Conservation (phyloP, 768 basidiomycete genomes). For the Tylopilus vinaceipallidus region DNA sequence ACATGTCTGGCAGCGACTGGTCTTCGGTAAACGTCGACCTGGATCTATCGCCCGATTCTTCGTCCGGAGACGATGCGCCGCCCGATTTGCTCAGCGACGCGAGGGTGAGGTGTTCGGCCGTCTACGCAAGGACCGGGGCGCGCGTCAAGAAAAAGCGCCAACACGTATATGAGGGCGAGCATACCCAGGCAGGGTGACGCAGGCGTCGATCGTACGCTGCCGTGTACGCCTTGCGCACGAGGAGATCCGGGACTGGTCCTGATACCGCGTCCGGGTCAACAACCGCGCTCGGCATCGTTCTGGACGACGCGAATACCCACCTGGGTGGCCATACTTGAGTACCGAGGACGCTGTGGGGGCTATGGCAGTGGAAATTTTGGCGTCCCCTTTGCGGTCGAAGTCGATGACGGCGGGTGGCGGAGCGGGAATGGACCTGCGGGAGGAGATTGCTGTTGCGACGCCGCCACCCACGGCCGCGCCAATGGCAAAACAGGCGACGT, state of each 20-base stretch:
- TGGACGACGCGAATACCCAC: conserved; percentile 8
- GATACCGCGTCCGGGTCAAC: conserved; percentile 3
- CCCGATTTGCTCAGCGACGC: conserved; percentile 61
- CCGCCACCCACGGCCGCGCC: conserved; percentile 83
- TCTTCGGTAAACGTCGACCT: conserved; percentile 87
- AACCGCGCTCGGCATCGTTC: background rate
- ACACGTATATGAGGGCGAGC: conserved; percentile 11
- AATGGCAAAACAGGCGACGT: conserved; percentile 75
- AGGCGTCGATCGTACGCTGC: conserved; percentile 89
- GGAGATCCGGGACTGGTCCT: conserved; percentile 78
- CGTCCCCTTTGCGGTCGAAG: conserved; percentile 42
- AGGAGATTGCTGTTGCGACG: conserved; percentile 50
- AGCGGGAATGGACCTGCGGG: conserved; percentile 23
- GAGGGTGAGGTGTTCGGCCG: conserved; percentile 90
- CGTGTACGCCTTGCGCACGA: conserved; percentile 81
- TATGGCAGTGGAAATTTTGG: conserved; percentile 39
- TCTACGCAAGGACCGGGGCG: conserved; percentile 45
- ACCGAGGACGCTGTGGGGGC: conserved; percentile 35
- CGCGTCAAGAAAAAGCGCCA: accelerated
- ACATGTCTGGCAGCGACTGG: conserved; percentile 65
- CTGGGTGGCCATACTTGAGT: conserved; percentile 44
- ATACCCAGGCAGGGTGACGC: conserved; percentile 92
- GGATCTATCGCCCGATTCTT: conserved; percentile 59
- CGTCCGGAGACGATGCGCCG: conserved; percentile 32
- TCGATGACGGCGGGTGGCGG: conserved; percentile 40